Evolutionary conservation across 2,329 filamentous ascomycete genomes (phyloP).

Genomic region (Septoria petroselini): DNA sequence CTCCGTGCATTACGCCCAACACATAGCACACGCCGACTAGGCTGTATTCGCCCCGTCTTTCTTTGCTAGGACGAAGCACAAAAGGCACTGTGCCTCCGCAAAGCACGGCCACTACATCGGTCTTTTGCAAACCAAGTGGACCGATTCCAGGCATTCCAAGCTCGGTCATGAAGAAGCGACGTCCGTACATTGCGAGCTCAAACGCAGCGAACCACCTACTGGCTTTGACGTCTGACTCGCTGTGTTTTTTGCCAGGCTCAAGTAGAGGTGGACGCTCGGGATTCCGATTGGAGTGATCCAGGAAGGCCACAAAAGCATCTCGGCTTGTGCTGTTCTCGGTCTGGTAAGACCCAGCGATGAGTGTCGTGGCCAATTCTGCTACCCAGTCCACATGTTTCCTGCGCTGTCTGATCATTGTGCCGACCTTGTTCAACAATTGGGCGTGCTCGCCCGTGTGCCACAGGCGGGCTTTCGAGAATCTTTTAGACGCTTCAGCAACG

Average conservation of each 20-base stretch:
- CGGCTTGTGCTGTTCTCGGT: too few species aligned
- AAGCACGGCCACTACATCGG: conserved; percentile 5
- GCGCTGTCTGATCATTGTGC: too few species aligned
- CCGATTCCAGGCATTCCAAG: conserved; percentile 8
- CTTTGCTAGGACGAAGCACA: conserved; percentile 1
- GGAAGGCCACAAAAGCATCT: not conserved
- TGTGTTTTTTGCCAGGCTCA: not conserved
- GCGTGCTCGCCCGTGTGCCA: too few species aligned
- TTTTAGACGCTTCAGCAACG: too few species aligned
- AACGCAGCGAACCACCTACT: not conserved
- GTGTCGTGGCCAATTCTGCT: not conserved
- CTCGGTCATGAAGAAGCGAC: conserved; percentile 11
- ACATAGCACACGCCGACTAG: conserved; percentile 16
- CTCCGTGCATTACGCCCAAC: conserved; percentile 10
- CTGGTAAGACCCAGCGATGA: too few species aligned
- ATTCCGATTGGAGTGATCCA: not conserved
- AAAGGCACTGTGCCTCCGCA: conserved; percentile 8
- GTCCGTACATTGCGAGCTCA: not conserved
- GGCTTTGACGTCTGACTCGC: not conserved
- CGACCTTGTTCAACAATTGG: too few species aligned
- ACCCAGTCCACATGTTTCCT: not conserved
- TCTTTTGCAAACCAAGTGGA: not conserved
- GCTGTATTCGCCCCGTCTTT: not conserved
- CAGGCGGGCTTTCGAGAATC: too few species aligned
- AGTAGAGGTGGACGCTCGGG: not conserved